A percentile compares a stretch with the other conserved stretches of the same genome.
phyloP scores from a whole-genome alignment of 345 rosid species.

The Durio zibethinus region DNA sequence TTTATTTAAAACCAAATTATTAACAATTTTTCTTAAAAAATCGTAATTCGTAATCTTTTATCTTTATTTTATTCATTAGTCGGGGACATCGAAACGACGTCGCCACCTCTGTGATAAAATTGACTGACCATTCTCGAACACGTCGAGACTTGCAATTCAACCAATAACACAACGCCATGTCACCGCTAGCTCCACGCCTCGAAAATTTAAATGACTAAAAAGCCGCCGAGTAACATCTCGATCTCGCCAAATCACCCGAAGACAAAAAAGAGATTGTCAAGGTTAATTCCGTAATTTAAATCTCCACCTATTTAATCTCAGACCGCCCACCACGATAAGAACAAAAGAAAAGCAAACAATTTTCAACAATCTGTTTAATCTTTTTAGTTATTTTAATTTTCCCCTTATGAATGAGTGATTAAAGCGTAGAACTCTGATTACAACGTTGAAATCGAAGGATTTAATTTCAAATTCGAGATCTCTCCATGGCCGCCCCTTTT shows the following conservation, averaged over 20 bases:
- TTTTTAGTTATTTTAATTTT: neutral
- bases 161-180: neutral
- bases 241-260: neutral
- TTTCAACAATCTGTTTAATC: neutral
- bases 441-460: neutral
- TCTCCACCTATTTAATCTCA: neutral
- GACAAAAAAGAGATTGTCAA: neutral
- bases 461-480: conserved; percentile 1
- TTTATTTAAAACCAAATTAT: too few relatives aligned
- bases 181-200: neutral
- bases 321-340: neutral
- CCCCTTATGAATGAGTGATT: neutral
- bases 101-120: neutral
- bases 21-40: too few relatives aligned
- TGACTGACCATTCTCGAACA: neutral
- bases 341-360: neutral
- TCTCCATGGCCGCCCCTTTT: conserved; percentile 91
- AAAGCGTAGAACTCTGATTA: neutral
- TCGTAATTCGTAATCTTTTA: too few relatives aligned
- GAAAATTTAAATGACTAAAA: neutral
- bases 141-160: neutral
- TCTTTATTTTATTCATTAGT: too few relatives aligned
- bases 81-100: neutral
- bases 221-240: neutral
- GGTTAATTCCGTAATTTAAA: conserved; percentile 4